phyloP scores from a whole-genome alignment of 495 filamentous ascomycete species.

The Annulohypoxylon nitens region DNA sequence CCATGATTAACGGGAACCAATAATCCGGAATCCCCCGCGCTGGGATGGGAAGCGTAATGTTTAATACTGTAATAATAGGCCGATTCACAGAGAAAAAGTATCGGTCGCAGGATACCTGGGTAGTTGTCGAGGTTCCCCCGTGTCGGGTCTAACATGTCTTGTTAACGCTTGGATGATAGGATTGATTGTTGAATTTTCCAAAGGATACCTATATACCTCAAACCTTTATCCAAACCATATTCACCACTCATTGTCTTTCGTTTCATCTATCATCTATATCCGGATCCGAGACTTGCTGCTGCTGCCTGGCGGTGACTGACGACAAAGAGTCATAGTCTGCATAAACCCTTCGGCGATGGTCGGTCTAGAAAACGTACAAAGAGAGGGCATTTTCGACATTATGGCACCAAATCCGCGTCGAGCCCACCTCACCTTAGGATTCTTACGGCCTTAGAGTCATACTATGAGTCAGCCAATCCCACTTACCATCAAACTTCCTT shows the following conservation, averaged over 20 bases:
- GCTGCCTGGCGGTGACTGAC: neutral
- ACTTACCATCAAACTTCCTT: neutral
- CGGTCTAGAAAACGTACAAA: neutral
- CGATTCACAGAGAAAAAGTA: neutral
- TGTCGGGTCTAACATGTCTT: slow-evolving; percentile 4
- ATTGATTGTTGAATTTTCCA: neutral
- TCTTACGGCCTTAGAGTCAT: neutral
- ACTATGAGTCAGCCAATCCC: slow-evolving; percentile 3
- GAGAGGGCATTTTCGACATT: neutral
- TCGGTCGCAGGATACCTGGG: neutral
- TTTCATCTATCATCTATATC: slow-evolving; percentile 9
- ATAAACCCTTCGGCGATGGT: neutral
- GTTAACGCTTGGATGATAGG: neutral
- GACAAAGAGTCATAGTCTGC: slow-evolving; percentile 7
- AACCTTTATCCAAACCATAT: neutral
- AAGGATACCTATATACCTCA: neutral
- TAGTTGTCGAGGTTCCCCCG: neutral
- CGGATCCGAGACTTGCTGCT: slow-evolving; percentile 10
- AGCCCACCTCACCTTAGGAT: neutral
- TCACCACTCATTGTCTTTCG: neutral
- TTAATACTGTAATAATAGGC: slow-evolving; percentile 31
- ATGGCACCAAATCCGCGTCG: neutral
- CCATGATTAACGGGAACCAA: slow-evolving; percentile 2
- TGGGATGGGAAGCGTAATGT: slow-evolving; percentile 29
- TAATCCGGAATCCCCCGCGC: neutral